Evolutionary conservation across 192 early-diverging fungal genomes (phyloP).

Genomic region (Kickxella alabastrina): DNA sequence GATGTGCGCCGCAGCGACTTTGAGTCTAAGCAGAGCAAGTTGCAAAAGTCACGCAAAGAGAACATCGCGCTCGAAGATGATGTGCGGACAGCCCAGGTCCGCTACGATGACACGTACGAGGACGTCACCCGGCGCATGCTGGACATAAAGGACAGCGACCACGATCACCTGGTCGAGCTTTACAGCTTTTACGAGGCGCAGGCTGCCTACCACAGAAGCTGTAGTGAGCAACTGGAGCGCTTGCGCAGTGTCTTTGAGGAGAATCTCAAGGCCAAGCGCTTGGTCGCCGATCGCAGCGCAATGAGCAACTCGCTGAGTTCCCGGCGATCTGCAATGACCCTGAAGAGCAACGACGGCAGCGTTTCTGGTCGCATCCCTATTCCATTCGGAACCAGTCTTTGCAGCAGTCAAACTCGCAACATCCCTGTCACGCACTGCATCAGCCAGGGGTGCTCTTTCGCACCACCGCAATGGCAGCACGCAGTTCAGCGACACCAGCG

Average conservation of each 20-base stretch:
- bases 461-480: constrained; percentile 26
- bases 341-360: constrained; percentile 14
- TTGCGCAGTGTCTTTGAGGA: constrained; percentile 32
- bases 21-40: constrained; percentile 84
- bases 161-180: constrained; percentile 53
- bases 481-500: constrained; percentile 34
- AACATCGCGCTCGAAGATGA: constrained; percentile 90
- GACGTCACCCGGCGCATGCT: constrained; percentile 77
- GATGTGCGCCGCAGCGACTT: constrained; percentile 86
- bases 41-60: constrained; percentile 90
- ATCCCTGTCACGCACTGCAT: constrained; percentile 24
- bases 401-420: constrained; percentile 11
- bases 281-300: constrained; percentile 31
- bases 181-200: constrained; percentile 51
- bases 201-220: constrained; percentile 41
- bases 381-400: constrained; percentile 22
- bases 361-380: constrained; percentile 19
- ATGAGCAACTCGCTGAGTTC: constrained; percentile 18
- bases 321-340: constrained; percentile 26
- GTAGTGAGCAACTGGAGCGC: constrained; percentile 32
- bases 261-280: constrained; percentile 26
- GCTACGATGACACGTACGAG: constrained; percentile 89
- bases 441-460: constrained; percentile 10
- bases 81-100: constrained; percentile 77
- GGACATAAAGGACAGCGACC: constrained; percentile 78